Evolutionary conservation across 768 basidiomycete genomes (phyloP).

Genomic region (Sporobolomyces phaffii): DNA sequence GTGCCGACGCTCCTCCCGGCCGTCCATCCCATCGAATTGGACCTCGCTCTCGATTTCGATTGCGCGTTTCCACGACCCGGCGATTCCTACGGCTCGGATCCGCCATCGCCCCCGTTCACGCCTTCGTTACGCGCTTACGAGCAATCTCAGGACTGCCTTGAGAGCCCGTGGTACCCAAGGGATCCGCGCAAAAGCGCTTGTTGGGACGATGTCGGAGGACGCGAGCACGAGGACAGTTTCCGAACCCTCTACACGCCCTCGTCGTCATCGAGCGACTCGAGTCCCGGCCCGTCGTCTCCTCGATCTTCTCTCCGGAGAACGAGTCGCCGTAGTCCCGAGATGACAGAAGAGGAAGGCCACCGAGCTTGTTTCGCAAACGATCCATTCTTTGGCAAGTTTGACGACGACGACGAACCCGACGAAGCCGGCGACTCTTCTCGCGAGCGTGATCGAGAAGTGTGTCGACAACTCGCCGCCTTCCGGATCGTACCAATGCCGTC

Average conservation of each 20-base stretch:
- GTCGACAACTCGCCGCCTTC: conserved; percentile 4
- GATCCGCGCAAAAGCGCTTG: not conserved
- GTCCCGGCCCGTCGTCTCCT: not conserved
- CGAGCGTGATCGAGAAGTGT: not conserved
- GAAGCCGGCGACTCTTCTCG: too few species aligned
- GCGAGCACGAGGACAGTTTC: not conserved
- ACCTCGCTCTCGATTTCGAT: conserved; percentile 12
- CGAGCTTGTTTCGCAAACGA: not conserved
- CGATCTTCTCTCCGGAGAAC: not conserved
- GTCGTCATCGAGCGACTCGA: not conserved
- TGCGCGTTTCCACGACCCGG: conserved; percentile 2
- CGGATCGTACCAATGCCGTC: not conserved
- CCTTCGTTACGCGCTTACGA: too few species aligned
- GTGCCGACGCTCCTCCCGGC: not conserved
- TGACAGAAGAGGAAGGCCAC: not conserved
- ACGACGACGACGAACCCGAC: not conserved
- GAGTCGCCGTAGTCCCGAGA: not conserved
- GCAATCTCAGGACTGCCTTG: too few species aligned
- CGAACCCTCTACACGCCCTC: conserved; percentile 1
- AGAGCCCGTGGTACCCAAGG: not conserved
- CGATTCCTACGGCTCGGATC: not conserved
- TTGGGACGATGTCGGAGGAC: conserved; percentile 3
- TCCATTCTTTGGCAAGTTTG: not conserved
- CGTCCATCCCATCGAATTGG: conserved; percentile 2
- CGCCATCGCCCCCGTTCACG: not conserved